Evolutionary conservation across 2,329 filamentous ascomycete species (phyloP).

Genomic region (Botrytis medusae): DNA sequence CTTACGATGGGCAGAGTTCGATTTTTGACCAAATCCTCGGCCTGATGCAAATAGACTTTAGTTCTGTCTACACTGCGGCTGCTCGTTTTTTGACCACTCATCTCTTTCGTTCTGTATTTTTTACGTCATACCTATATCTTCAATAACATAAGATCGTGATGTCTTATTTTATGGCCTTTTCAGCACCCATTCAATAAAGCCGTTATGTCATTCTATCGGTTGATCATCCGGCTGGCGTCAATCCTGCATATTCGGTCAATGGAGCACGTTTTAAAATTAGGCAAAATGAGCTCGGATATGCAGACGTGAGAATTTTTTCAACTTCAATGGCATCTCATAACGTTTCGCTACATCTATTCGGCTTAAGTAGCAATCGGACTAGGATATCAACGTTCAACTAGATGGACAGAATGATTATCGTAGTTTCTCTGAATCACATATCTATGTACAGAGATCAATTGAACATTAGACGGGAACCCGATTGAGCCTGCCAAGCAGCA

Average conservation of each 20-base stretch:
- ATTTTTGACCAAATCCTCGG: neutral
- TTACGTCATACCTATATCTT: neutral
- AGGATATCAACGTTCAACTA: neutral
- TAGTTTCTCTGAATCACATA: neutral
- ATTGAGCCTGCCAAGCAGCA: neutral
- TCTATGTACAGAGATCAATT: neutral
- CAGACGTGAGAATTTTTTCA: neutral
- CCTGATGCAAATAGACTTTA: slow-evolving; percentile 6
- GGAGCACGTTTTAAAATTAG: neutral
- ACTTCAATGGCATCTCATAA: neutral
- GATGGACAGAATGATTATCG: neutral
- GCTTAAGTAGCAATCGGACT: neutral
- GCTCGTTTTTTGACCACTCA: slow-evolving; percentile 6
- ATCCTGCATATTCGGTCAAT: neutral
- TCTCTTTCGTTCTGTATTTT: neutral
- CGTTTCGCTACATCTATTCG: neutral
- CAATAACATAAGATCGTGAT: neutral
- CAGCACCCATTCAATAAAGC: neutral
- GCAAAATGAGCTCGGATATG: neutral
- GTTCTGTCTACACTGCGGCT: neutral
- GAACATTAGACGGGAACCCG: neutral
- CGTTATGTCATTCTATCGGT: neutral
- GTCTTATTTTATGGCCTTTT: neutral
- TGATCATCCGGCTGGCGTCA: neutral
- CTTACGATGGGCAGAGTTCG: neutral